phyloP scores from a whole-genome alignment of 2,329 filamentous ascomycete genomes.

The Aspergillus quadricinctus region DNA sequence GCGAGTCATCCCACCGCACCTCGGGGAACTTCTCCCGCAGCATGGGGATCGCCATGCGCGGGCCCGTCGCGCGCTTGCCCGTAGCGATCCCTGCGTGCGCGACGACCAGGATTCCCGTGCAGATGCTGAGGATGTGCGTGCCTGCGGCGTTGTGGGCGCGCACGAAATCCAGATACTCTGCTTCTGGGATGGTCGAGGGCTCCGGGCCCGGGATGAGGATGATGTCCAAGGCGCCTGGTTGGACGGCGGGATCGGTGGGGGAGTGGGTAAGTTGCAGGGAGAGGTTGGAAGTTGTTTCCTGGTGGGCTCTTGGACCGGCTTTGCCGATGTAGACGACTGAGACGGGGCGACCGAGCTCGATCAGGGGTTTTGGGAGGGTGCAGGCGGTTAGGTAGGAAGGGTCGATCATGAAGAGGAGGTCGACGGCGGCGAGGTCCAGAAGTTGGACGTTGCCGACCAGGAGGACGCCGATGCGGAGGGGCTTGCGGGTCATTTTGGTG shows the following conservation, averaged over 20 bases:
- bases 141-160: constrained; percentile 26
- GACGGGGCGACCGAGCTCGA: constrained; percentile 21
- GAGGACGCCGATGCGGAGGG: constrained; percentile 31
- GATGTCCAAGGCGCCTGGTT: constrained; percentile 34
- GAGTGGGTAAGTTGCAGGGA: constrained; percentile 25
- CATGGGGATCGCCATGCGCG: constrained; percentile 17
- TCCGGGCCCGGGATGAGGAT: constrained; percentile 37
- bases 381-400: constrained; percentile 24
- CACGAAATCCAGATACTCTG: constrained; percentile 29
- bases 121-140: constrained; percentile 23
- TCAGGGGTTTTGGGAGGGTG: constrained; percentile 27
- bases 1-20: constrained; percentile 16
- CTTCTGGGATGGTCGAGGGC: constrained; percentile 22
- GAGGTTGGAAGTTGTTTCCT: constrained; percentile 24
- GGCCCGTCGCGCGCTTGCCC: constrained; percentile 18
- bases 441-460: constrained; percentile 34
- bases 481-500: constrained; percentile 5
- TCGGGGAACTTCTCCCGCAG: constrained; percentile 22
- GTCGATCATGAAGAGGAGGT: constrained; percentile 36
- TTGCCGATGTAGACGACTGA: constrained; percentile 29
- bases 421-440: constrained; percentile 36
- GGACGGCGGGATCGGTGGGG: constrained; percentile 24
- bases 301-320: constrained; percentile 11
- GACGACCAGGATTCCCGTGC: constrained; percentile 20
- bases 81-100: constrained; percentile 22